phyloP scores from a whole-genome alignment of 345 rosid species.

The Eucalyptus rudis region DNA sequence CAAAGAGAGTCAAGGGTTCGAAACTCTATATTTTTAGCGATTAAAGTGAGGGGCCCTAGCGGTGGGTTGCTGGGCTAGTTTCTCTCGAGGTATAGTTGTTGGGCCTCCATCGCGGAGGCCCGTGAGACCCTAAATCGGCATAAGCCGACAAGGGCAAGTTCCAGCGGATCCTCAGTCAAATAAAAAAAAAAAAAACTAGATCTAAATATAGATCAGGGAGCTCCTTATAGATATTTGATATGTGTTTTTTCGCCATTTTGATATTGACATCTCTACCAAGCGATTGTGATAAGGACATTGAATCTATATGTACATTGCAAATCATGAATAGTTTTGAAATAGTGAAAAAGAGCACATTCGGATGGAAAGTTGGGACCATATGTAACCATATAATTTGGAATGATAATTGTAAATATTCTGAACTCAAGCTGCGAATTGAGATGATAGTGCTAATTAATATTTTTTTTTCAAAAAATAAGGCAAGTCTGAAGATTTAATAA shows the following conservation, averaged over 20 bases:
- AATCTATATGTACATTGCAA: not conserved
- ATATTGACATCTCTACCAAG: rapidly evolving
- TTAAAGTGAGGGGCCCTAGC: too few relatives aligned
- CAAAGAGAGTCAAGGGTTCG: too few relatives aligned
- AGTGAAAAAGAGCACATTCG: not conserved
- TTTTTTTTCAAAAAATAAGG: not conserved
- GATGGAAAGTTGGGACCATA: not conserved
- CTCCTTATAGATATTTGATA: too few relatives aligned
- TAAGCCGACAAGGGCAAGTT: rapidly evolving
- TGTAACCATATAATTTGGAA: not conserved
- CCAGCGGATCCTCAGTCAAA: rapidly evolving
- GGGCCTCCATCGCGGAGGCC: too few relatives aligned
- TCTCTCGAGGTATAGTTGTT: too few relatives aligned
- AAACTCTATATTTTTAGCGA: too few relatives aligned
- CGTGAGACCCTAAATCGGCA: rapidly evolving
- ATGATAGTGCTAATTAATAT: not conserved
- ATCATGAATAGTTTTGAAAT: not conserved
- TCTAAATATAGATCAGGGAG: too few relatives aligned
- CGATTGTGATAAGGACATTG: too few relatives aligned
- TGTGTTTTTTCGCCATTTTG: too few relatives aligned
- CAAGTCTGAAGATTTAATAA: not conserved
- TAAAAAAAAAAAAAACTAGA: too few relatives aligned
- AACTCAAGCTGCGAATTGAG: not conserved
- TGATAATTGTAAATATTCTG: not conserved
- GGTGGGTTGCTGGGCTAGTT: rapidly evolving